Base-by-base conservation (phyloP, 805 yeast species). In the Lachancea sp. region DNA sequence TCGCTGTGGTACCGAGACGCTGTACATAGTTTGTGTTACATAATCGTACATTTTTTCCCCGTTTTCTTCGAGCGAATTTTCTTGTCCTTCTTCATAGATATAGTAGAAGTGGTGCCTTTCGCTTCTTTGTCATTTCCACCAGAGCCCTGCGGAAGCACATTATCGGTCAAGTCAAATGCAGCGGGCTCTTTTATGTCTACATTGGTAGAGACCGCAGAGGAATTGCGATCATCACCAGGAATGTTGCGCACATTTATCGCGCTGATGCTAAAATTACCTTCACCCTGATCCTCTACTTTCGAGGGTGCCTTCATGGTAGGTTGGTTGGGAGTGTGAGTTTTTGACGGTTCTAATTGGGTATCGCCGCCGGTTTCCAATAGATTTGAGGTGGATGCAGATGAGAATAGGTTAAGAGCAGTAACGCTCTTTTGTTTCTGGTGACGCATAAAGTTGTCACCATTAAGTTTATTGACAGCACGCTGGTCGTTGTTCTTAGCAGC, bases 401-500 rank as follows among this genome's bases (percentile, higher is more conserved):
- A 12, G 26, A 41, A 41, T n/a, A 41, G 15, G 16, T 41, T 41
- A 6, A 36, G 32, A 5, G 42, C 28, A 3, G 38, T 24, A 7
- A 28, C 8, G 19, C 42, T 39, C 30, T 39, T 39, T 16, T 33
- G 26, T 20, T 34, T 39, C 23, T 20, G 33, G 8, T 11, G 15
- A 23, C 5, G 30, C 9, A 16, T 22, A 9, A 24, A 25, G 12
- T 33, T 29, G 12, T 31, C 39, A 4, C 33, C 34, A 3, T 45
- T 47, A 15, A 69, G 34, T 45, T 67, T 69, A 19, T 61, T 62
- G 17, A 61, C 51, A 1, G 83, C 83, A 38, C 74, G 65, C 36
- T 63, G 65, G 48, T 76, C 76, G 6, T 78, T 76, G 34, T 72
- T 72, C 34, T 75, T 75, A 2, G 84, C 86, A 0, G 96, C 96